Evolutionary conservation across 1,284 basidiomycete genomes (phyloP), one percentile per base, ranked within the genome.

Genomic region (Athelia sp.): DNA sequence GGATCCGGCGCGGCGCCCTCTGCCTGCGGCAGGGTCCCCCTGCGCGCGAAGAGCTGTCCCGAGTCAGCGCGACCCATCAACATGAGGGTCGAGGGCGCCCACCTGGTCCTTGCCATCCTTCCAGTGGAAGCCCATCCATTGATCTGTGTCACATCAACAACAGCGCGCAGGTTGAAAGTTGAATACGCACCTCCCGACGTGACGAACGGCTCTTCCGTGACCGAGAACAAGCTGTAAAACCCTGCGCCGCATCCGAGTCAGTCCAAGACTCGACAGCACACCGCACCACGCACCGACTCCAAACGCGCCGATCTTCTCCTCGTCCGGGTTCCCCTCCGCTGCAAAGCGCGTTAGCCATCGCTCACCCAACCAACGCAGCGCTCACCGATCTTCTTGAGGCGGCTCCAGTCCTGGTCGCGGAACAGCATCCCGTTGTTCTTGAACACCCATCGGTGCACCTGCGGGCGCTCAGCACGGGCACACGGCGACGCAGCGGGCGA

Each of bases 51-150:
- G 1, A 95, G 74, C 81, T 89, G 64, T 26, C 46, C 47, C 21
- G 35, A 49, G 34, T 52, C 40, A 50, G 36, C 45, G 49, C 44
- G 26, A 35, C 21, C 21, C 17, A 40, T 21, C 19, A 21, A 34
- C 8, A 17, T 44, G 18, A 47, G 14, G 19, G 35, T 38, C 17
- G n/a, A 26, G 10, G 15, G 23, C 3, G 38, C 53, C 43, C 55
- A 84, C 85, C 70, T 87, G 85, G 60, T 96, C 92, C 60, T 88
- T 90, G 58, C 87, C 86, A 58, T 91, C 89, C 63, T 94, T 95
- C 94, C 94, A 99, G 64, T 97, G 91, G 66, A 99, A 98, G 2
- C 89, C 90, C 93, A 97, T 97, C 84, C 90, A 93, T 62, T 92
- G 81, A 46, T 79, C 84, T 87, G 48, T 19, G 15, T 0, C n/a